Evolutionary conservation across 169 alveolate species (phyloP), one percentile per base, ranked within the genome.

Genomic region (Plasmodium gallinaceum): DNA sequence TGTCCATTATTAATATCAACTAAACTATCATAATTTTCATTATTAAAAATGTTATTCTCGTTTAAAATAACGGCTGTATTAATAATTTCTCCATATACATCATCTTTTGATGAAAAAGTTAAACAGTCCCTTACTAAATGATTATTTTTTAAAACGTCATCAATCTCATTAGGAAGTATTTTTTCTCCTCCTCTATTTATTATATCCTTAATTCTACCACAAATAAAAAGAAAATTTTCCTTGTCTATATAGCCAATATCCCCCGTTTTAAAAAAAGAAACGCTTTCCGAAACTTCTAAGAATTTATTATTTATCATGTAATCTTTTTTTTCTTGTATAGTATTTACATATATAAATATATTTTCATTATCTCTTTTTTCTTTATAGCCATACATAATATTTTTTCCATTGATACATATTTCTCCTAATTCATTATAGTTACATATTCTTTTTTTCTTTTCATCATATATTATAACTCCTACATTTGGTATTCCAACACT

Each of bases 401-500:
- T 83, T 18, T 66, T 68, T 22, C 91, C 91, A 46, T 52, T 83
- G 14, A 83, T 83, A 32, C 91, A 83, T 54, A 83, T 83, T 83
- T 83, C 91, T 12, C 91, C 91, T 7, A 83, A 46, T 26, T 68
- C 83, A 39, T 83, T 83, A 54, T 68, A 54, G 10, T 24, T 42
- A 83, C 91, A 83, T 39, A 83, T 62, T 68, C 42, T 68, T 46
- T 54, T 45, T 46, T 68, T 83, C 12, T 83, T 85, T 9, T 54
- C 60, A 57, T 83, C 32, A 58, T 83, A 83, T 54, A 83, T 83
- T 16, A 83, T 46, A 22, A 83, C 91, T 24, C 91, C 91, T 46
- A 83, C 91, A 57, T 83, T 83, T 18, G 91, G 85, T 20, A 83
- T 83, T 5, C 91, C 91, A 4, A 83, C 91, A 83, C 91, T 83